Conservation (phyloP, 371 early-diverging fungal species). For the Mucor lusitanicus region DNA sequence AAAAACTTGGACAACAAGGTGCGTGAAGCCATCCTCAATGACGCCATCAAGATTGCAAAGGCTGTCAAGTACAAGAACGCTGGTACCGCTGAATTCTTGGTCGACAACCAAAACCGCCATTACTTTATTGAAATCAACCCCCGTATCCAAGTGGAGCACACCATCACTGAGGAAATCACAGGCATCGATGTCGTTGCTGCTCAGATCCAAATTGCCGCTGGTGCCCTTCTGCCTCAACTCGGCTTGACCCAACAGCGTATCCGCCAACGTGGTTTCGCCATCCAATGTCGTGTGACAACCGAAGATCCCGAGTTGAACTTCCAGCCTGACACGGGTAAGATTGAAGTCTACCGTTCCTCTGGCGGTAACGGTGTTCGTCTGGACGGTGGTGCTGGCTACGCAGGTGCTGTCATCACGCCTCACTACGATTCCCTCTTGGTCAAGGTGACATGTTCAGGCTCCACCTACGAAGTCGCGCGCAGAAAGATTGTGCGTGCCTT, state of each 20-base stretch:
- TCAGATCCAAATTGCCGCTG: constrained; percentile 91
- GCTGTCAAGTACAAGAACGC: constrained; percentile 90
- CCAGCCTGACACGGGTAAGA: constrained; percentile 94
- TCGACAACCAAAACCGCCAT: constrained; percentile 79
- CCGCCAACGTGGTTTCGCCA: constrained; percentile 80
- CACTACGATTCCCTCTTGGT: constrained; percentile 95
- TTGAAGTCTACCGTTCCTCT: constrained; percentile 86
- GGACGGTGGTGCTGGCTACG: constrained; percentile 87
- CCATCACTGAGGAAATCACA: constrained; percentile 92
- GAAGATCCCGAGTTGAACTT: constrained; percentile 88
- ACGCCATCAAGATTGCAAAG: constrained; percentile 90
- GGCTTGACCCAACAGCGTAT: constrained; percentile 82
- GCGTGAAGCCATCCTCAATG: constrained; percentile 77
- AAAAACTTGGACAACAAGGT: constrained; percentile 61
- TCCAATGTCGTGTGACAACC: constrained; percentile 94
- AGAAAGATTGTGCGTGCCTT: constrained; percentile 85
- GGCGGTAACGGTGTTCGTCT: constrained; percentile 89
- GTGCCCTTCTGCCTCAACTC: constrained; percentile 72
- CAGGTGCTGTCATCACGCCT: constrained; percentile 89
- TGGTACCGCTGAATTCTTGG: constrained; percentile 97
- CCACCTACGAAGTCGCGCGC: constrained; percentile 83
- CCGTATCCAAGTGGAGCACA: constrained; percentile 90
- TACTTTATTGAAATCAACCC: constrained; percentile 98
- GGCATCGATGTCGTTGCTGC: constrained; percentile 92
- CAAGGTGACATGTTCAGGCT: constrained; percentile 87